These are phyloP conservation scores for Thelonectria blattea DNA, from an alignment of 2,329 filamentous ascomycete species.

Conservation along the genomic window DNA sequence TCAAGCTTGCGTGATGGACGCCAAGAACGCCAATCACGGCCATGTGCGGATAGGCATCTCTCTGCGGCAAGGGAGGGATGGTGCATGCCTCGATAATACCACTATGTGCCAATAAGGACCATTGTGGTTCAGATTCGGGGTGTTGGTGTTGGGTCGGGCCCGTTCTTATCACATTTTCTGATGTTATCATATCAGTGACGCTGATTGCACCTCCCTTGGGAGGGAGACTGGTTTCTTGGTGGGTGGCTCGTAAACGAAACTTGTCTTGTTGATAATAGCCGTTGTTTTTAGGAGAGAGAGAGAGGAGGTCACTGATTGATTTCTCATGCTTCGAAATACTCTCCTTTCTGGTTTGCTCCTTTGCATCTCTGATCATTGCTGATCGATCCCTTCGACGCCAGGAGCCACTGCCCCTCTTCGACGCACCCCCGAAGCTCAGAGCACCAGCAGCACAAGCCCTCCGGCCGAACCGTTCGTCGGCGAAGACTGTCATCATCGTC, in stretches of 20 bases:
- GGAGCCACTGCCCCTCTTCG: background rate
- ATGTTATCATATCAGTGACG: conserved; percentile 24
- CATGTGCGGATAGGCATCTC: background rate
- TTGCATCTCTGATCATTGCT: background rate
- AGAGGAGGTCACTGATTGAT: background rate
- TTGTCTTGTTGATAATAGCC: conserved; percentile 18
- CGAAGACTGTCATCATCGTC: background rate
- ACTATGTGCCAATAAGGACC: background rate
- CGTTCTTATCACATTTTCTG: conserved; percentile 19
- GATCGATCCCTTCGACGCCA: background rate
- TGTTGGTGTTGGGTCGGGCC: conserved; percentile 6
- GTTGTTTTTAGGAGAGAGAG: conserved; percentile 6
- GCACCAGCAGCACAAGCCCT: background rate
- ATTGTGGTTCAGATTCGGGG: conserved; percentile 3
- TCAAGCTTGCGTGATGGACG: background rate
- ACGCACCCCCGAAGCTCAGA: conserved; percentile 5
- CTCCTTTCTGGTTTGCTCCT: conserved; percentile 2
- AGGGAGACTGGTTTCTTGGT: conserved; percentile 13
- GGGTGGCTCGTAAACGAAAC: conserved; percentile 9
- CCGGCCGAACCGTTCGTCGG: background rate
- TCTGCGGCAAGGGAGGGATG: background rate
- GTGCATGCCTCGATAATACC: background rate
- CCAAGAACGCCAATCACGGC: background rate
- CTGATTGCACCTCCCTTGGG: conserved; percentile 18
- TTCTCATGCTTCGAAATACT: background rate